These are phyloP conservation scores for Papiliotrema laurentii DNA, from an alignment of 1,284 basidiomycete genomes.

Conservation along the genomic window DNA sequence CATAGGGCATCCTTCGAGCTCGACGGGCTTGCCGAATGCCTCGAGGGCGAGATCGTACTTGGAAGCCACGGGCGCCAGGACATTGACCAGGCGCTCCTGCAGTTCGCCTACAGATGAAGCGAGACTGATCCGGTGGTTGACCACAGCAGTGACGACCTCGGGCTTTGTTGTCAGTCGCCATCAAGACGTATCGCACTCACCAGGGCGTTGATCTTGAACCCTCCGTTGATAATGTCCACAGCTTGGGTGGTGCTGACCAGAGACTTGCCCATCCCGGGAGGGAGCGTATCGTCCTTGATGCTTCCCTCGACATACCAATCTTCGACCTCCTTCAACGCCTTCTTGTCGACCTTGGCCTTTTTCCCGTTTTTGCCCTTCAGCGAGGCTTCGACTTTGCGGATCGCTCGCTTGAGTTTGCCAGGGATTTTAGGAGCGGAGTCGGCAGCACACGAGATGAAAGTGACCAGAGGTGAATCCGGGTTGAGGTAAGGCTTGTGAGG, in stretches of 20 bases:
- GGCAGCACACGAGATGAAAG: conserved; percentile 30
- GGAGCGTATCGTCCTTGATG: conserved; percentile 16
- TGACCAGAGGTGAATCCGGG: conserved; percentile 25
- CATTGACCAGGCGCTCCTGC: conserved; percentile 27
- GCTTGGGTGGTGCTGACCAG: conserved; percentile 43
- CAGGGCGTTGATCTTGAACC: conserved; percentile 44
- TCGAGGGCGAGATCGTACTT: conserved; percentile 36
- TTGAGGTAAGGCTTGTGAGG: conserved; percentile 31
- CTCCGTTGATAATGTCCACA: conserved; percentile 41
- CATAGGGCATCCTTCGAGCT: conserved; percentile 14
- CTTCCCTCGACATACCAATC: conserved; percentile 23
- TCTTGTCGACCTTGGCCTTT: conserved; percentile 25
- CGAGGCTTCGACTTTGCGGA: conserved; percentile 19
- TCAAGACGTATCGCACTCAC: conserved; percentile 10
- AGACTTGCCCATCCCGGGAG: conserved; percentile 21
- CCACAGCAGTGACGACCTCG: conserved; percentile 35
- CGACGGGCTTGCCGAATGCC: conserved; percentile 33
- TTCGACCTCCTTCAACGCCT: conserved; percentile 29
- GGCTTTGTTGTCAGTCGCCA: conserved; percentile 14
- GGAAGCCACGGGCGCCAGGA: conserved; percentile 29
- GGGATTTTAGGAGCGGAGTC: conserved; percentile 24
- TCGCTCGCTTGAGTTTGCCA: conserved; percentile 16
- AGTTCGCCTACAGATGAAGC: conserved; percentile 32
- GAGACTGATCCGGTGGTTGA: conserved; percentile 44
- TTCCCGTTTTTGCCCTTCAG: conserved; percentile 11